Evolutionary conservation across 768 basidiomycete genomes (phyloP).

Genomic region (Lactarius hatsudake): DNA sequence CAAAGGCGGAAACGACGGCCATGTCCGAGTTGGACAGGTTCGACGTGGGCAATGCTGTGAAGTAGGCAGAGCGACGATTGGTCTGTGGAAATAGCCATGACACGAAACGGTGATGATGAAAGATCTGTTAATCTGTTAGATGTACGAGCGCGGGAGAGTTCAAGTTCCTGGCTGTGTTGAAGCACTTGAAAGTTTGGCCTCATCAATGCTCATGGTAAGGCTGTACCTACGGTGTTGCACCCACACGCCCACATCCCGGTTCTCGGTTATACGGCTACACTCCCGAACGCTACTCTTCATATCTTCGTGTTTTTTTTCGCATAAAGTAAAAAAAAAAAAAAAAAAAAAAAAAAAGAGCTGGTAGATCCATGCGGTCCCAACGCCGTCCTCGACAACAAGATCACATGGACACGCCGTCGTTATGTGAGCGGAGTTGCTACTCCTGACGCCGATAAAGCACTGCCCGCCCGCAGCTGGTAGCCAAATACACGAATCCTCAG

Average conservation of each 20-base stretch:
- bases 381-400: background rate
- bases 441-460: background rate
- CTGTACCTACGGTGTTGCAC: background rate
- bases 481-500: background rate
- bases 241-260: background rate
- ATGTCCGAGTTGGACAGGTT: conserved; percentile 16
- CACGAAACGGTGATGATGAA: conserved; percentile 17
- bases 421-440: background rate
- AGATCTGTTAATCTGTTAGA: conserved; percentile 7
- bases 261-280: background rate
- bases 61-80: conserved; percentile 5
- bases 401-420: background rate
- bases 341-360: background rate
- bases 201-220: background rate
- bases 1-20: conserved; percentile 14
- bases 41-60: conserved; percentile 2
- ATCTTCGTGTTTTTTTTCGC: background rate
- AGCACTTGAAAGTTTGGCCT: background rate
- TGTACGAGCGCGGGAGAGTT: background rate
- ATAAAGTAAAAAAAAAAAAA: background rate
- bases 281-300: background rate
- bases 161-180: conserved; percentile 6
- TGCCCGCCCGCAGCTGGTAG: background rate
- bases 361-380: background rate
- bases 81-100: background rate